Percentiles rank a stretch among this genome's conserved stretches.
Evolutionary conservation across 352 stramenopile genomes (phyloP).

Genomic region (Phytophthora capsici): DNA sequence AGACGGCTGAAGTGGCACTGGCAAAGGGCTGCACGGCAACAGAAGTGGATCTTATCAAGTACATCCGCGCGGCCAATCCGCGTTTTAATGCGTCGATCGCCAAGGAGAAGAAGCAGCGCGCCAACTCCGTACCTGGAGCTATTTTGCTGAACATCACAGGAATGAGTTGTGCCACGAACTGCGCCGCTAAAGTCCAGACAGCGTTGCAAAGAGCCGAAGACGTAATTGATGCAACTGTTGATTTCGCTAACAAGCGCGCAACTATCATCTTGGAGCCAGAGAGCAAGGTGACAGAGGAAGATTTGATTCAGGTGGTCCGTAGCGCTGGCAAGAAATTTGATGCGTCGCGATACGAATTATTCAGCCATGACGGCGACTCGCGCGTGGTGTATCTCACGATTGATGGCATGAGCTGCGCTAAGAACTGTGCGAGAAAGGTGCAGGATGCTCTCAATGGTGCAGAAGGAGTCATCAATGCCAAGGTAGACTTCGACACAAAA

Average conservation of each 20-base stretch:
- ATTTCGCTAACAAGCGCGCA: slow-evolving; percentile 73
- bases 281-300: slow-evolving; percentile 64
- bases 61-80: slow-evolving; percentile 74
- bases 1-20: slow-evolving; percentile 76
- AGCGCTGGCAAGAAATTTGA: slow-evolving; percentile 55
- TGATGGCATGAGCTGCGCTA: slow-evolving; percentile 80
- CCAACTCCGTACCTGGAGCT: slow-evolving; percentile 62
- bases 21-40: slow-evolving; percentile 82
- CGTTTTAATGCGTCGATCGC: slow-evolving; percentile 77
- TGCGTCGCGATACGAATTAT: slow-evolving; percentile 71
- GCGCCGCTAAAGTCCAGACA: slow-evolving; percentile 60
- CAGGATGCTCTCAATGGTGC: slow-evolving; percentile 65
- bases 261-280: slow-evolving; percentile 73
- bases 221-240: slow-evolving; percentile 74
- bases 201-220: slow-evolving; percentile 54
- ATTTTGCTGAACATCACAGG: slow-evolving; percentile 78
- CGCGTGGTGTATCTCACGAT: slow-evolving; percentile 77
- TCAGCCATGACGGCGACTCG: slow-evolving; percentile 61
- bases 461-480: slow-evolving; percentile 76
- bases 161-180: slow-evolving; percentile 81
- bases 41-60: slow-evolving; percentile 89
- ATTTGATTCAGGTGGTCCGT: slow-evolving; percentile 71
- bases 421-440: slow-evolving; percentile 81
- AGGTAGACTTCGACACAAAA: slow-evolving; percentile 80
- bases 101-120: slow-evolving; percentile 55